phyloP scores from a whole-genome alignment of 2,329 filamentous ascomycete genomes.

The Chalaropsis ovoidea region DNA sequence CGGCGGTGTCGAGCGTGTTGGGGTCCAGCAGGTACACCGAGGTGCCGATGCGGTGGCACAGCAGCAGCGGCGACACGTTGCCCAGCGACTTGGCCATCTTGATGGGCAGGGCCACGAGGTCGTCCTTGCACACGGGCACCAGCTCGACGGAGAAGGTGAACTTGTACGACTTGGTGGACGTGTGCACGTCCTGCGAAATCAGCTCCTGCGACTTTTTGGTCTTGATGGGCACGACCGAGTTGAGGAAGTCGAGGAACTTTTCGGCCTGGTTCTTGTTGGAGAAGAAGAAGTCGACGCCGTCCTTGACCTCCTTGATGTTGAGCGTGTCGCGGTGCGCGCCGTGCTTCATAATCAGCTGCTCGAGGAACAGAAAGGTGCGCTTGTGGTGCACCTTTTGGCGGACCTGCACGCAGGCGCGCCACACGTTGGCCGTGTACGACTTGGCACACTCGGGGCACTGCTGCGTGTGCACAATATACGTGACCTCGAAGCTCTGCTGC shows the following conservation, averaged over 20 bases:
- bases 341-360: conserved; percentile 94
- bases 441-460: conserved; percentile 94
- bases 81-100: conserved; percentile 77
- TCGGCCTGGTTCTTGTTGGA: conserved; percentile 81
- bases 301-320: conserved; percentile 95
- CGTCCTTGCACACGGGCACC: conserved; percentile 93
- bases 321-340: conserved; percentile 83
- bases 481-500: conserved; percentile 91
- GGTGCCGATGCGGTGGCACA: conserved; percentile 84
- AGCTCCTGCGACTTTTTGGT: conserved; percentile 71
- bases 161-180: conserved; percentile 83
- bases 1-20: conserved; percentile 79
- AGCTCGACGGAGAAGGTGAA: conserved; percentile 84
- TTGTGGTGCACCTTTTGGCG: conserved; percentile 96
- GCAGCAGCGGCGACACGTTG: conserved; percentile 75
- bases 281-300: conserved; percentile 95
- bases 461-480: conserved; percentile 81
- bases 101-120: conserved; percentile 85
- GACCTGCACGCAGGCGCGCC: conserved; percentile 87
- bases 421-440: conserved; percentile 92
- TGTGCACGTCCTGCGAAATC: conserved; percentile 88
- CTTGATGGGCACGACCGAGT: conserved; percentile 66
- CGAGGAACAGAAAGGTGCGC: conserved; percentile 60
- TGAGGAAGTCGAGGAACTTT: conserved; percentile 82
- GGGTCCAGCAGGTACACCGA: conserved; percentile 84